Conservation (phyloP, 805 yeast species). For the Spathaspora sp. region DNA sequence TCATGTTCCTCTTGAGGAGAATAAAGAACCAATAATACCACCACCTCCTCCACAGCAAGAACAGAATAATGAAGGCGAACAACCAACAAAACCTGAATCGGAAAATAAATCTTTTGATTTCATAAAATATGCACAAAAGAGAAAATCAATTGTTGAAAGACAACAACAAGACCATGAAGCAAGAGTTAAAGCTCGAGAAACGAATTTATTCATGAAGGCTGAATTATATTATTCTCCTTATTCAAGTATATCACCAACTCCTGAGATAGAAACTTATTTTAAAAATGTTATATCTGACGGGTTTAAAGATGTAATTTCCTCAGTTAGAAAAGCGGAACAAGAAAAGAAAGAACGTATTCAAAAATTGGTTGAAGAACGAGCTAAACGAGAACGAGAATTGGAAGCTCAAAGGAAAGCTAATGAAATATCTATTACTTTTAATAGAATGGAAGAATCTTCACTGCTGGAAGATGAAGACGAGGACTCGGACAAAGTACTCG, state of each 20-base stretch:
- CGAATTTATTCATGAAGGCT: constrained; percentile 34
- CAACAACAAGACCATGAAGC: constrained; percentile 17
- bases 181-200: constrained; percentile 17
- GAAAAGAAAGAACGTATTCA: constrained; percentile 17
- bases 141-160: constrained; percentile 36
- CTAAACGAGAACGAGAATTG: constrained; percentile 4
- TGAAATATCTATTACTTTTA: constrained; percentile 8
- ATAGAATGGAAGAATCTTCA: not conserved
- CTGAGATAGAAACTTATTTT: constrained; percentile 20
- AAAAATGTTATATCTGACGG: constrained; percentile 19
- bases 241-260: constrained; percentile 19
- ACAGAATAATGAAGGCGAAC: not conserved
- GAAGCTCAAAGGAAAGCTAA: constrained; percentile 8
- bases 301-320: constrained; percentile 28
- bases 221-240: constrained; percentile 37
- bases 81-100: not conserved
- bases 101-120: constrained; percentile 43
- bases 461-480: constrained; percentile 6
- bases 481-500: not conserved
- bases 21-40: not conserved
- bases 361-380: constrained; percentile 3
- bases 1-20: not conserved
- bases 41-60: too few species aligned
- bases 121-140: constrained; percentile 50
- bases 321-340: constrained; percentile 31